phyloP scores from a whole-genome alignment of 495 filamentous ascomycete species.

The Thermothielavioides terrestris region DNA sequence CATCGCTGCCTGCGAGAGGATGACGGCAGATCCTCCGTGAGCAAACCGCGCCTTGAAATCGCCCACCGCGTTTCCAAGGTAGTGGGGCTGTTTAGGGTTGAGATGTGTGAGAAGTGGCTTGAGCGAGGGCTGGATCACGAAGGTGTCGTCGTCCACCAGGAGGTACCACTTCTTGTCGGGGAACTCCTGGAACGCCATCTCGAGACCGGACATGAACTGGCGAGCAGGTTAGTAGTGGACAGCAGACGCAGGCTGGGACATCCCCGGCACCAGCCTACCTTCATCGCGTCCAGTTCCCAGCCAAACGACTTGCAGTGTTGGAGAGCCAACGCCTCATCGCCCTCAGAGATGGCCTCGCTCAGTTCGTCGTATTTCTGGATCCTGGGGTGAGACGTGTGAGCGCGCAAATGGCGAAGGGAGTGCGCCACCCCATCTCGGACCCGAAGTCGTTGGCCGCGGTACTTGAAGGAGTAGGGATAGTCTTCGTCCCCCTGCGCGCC shows the following conservation, averaged over 20 bases:
- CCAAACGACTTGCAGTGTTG: conserved; percentile 30
- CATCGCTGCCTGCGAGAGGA: conserved; percentile 37
- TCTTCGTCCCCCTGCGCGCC: no score
- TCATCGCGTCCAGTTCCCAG: conserved; percentile 43
- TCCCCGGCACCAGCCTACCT: conserved; percentile 21
- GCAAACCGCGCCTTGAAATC: conserved; percentile 40
- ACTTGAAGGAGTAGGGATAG: conserved; percentile 8
- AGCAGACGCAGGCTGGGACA: background rate
- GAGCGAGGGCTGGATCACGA: conserved; percentile 34
- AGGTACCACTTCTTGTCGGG: conserved; percentile 44
- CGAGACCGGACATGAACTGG: conserved; percentile 37
- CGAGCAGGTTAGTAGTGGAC: background rate
- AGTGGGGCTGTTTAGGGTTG: conserved; percentile 31
- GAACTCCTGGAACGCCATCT: conserved; percentile 32
- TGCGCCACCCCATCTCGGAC: conserved; percentile 30
- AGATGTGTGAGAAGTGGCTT: conserved; percentile 32
- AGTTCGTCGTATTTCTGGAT: conserved; percentile 31
- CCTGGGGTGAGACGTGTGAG: conserved; percentile 17
- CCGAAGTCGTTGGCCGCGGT: conserved; percentile 20
- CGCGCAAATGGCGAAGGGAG: conserved; percentile 17
- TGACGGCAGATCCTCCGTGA: conserved; percentile 39
- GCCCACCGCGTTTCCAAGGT: conserved; percentile 43
- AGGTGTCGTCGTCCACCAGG: conserved; percentile 42
- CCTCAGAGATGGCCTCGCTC: conserved; percentile 25
- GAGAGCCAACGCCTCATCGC: conserved; percentile 28